Evolutionary conservation across 345 rosid species (phyloP), one percentile per base, ranked within the genome.

Genomic region (Corymbia maculata): DNA sequence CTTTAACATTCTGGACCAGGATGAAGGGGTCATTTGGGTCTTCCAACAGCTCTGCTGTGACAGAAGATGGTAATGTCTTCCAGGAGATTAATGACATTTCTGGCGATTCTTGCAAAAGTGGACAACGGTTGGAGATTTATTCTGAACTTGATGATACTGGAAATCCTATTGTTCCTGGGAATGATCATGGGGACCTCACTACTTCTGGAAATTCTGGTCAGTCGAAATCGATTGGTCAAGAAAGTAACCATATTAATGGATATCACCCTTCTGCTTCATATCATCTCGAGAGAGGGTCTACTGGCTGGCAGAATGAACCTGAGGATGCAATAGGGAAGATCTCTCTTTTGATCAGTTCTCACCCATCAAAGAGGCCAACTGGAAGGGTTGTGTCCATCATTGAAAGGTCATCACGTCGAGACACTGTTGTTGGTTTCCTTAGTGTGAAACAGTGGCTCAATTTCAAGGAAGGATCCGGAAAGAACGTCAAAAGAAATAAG

Each of bases 341-440:
- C 88, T 94, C 95, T 90, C 89, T 88, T 85, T 88, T 92, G 94
- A 86, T 97, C 84, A 91, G 89, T 89, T 92, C 92, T 79, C 90
- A 89, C 87, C 96, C 98, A 59, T 88, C 92, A 79, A 97, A 95
- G 92, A 90, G 99, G 86, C 99, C 99, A 36, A 96, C 99, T 10
- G 99, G 96, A 57, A 94, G 90, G 88, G 98, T 97, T 86, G 94
- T 96, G 26, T 95, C 98, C 86, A 91, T 97, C 87, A 88, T 92
- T 88, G 95, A 94, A 85, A 93, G 90, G 87, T 94, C 99, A 88
- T 90, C 89, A 87, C 95, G 92, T 50, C 93, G 99, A 86, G 90
- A 96, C 89, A 88, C 93, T 61, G 89, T 97, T 53, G 94, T 95
- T 80, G 99, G 99, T 68, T 96, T 95, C 91, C 95, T 97, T 86